phyloP scores from a whole-genome alignment of 2,329 filamentous ascomycete genomes.

The Colletotrichum navitas region DNA sequence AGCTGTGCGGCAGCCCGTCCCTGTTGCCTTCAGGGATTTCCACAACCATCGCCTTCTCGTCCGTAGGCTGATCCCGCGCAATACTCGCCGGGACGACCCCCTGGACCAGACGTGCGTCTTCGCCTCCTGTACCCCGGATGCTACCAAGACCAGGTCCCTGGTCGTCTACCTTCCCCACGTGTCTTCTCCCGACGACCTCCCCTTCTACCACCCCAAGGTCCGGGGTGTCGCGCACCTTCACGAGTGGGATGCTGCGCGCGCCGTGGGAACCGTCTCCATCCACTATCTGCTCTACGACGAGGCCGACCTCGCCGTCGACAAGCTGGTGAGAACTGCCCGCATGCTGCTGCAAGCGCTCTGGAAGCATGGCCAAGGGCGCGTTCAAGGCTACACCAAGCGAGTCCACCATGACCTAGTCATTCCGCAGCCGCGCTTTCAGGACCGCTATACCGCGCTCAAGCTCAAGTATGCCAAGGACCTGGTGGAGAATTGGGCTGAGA shows the following conservation, averaged over 20 bases:
- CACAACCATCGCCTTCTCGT: constrained; percentile 73
- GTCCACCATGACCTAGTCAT: constrained; percentile 87
- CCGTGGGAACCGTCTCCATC: constrained; percentile 66
- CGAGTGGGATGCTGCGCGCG: constrained; percentile 64
- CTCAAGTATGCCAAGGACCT: constrained; percentile 79
- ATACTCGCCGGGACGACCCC: constrained; percentile 78
- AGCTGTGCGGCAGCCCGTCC: constrained; percentile 46
- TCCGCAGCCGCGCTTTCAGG: constrained; percentile 81
- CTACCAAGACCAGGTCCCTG: constrained; percentile 58
- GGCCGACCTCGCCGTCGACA: constrained; percentile 50
- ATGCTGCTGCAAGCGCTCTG: constrained; percentile 76
- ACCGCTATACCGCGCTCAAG: constrained; percentile 86
- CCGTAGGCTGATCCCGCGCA: constrained; percentile 84
- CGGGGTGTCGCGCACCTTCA: constrained; percentile 82
- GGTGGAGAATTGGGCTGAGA: constrained; percentile 84
- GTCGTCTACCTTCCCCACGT: constrained; percentile 86
- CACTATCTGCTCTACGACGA: constrained; percentile 69
- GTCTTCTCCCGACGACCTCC: constrained; percentile 70
- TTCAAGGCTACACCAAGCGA: constrained; percentile 80
- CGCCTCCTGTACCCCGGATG: constrained; percentile 57
- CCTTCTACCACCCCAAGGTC: constrained; percentile 90
- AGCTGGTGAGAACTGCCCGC: constrained; percentile 75
- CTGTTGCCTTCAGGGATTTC: constrained; percentile 61
- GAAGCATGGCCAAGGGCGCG: constrained; percentile 78
- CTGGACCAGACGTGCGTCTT: constrained; percentile 88